These are phyloP conservation scores for Dactylellina parvicollis DNA, from an alignment of 2,329 filamentous ascomycete genomes.

Conservation along the genomic window DNA sequence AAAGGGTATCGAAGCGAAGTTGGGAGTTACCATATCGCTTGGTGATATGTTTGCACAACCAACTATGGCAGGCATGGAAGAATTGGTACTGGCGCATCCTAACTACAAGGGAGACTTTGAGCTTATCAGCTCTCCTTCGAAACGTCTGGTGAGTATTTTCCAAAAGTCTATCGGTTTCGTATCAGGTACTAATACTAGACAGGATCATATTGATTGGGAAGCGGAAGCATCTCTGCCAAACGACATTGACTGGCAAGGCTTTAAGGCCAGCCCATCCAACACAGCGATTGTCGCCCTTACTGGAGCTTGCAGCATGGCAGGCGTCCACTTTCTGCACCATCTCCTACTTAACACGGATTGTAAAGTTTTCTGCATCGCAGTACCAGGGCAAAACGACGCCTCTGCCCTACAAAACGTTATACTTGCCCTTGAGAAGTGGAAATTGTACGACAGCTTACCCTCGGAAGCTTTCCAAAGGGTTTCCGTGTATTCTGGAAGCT, in stretches of 20 bases:
- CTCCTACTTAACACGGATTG: slow-evolving; percentile 18
- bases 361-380: slow-evolving; percentile 28
- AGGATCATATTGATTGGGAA: slow-evolving; percentile 31
- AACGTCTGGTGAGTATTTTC: slow-evolving; percentile 5
- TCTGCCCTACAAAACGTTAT: slow-evolving; percentile 15
- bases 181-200: neutral
- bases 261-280: neutral
- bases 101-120: slow-evolving; percentile 33
- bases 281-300: slow-evolving; percentile 20
- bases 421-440: slow-evolving; percentile 17
- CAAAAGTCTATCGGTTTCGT: neutral
- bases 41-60: slow-evolving; percentile 32
- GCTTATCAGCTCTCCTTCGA: slow-evolving; percentile 3
- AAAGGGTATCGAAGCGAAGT: slow-evolving; percentile 10
- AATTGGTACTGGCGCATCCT: slow-evolving; percentile 12
- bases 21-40: slow-evolving; percentile 16
- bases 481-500: slow-evolving; percentile 17
- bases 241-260: slow-evolving; percentile 16
- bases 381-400: slow-evolving; percentile 19
- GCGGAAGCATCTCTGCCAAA: slow-evolving; percentile 13
- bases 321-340: slow-evolving; percentile 18
- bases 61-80: slow-evolving; percentile 25
- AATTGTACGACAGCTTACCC: slow-evolving; percentile 11
- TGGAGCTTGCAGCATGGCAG: slow-evolving; percentile 21
- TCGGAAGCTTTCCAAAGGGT: slow-evolving; percentile 18